These are phyloP conservation scores for Pachyrhizus erosus DNA, from an alignment of 306 rosid species.

Conservation along the genomic window DNA sequence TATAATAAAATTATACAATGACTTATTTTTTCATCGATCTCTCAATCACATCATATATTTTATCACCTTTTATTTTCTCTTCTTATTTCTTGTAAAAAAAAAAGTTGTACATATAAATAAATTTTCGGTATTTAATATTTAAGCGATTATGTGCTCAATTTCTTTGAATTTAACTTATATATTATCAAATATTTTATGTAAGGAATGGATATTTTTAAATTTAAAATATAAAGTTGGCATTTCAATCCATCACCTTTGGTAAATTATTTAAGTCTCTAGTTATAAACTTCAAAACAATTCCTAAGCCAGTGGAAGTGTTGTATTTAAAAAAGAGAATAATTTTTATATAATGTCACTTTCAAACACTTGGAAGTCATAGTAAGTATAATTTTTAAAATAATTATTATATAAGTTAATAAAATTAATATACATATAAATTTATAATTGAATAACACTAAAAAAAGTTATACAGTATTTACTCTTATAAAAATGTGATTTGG, in stretches of 20 bases:
- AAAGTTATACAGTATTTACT: neutral
- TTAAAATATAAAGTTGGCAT: neutral
- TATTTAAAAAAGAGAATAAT: neutral
- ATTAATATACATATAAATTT: no score
- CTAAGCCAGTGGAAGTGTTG: neutral
- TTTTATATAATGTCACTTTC: no score
- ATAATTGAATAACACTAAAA: no score
- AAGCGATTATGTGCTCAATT: neutral
- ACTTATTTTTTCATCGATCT: neutral
- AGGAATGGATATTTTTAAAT: neutral
- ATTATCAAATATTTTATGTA: neutral
- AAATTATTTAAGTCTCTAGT: neutral
- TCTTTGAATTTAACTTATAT: neutral
- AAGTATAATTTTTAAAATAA: no score
- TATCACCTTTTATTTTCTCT: neutral
- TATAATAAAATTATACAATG: neutral
- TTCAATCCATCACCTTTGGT: neutral
- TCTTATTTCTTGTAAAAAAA: neutral
- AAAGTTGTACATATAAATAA: neutral
- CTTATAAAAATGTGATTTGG: neutral
- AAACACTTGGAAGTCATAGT: no score
- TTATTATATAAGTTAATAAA: no score
- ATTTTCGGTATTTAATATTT: neutral
- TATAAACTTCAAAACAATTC: neutral
- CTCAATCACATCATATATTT: no score